These are phyloP conservation scores for Aureobasidium subglaciale DNA, from an alignment of 2,329 filamentous ascomycete species.

Conservation along the genomic window DNA sequence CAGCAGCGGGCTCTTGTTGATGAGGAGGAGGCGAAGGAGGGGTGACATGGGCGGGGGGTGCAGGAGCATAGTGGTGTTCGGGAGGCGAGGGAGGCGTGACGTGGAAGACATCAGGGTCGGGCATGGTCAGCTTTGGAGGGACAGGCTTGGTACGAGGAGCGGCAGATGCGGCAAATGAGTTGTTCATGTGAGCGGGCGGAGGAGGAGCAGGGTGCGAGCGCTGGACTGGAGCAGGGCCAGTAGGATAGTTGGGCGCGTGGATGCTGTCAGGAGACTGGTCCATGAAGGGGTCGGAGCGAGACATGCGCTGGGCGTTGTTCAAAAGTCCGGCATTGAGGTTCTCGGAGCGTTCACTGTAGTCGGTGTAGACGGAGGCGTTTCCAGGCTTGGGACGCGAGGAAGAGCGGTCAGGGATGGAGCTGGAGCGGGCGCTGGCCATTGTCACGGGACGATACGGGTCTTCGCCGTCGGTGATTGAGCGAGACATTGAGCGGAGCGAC, in stretches of 20 bases:
- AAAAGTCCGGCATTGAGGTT: conserved; percentile 47
- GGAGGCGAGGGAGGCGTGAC: conserved; percentile 14
- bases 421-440: conserved; percentile 47
- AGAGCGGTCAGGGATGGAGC: conserved; percentile 24
- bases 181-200: background rate
- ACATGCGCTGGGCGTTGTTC: conserved; percentile 52
- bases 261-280: conserved; percentile 4
- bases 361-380: conserved; percentile 45
- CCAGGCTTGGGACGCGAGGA: conserved; percentile 26
- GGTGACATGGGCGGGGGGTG: conserved; percentile 4
- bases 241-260: background rate
- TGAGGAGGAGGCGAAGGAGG: conserved; percentile 8
- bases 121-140: conserved; percentile 5
- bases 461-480: conserved; percentile 64
- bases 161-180: conserved; percentile 1
- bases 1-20: background rate
- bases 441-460: conserved; percentile 72
- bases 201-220: background rate
- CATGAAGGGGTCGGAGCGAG: conserved; percentile 32
- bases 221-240: background rate
- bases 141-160: conserved; percentile 1
- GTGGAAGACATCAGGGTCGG: conserved; percentile 8
- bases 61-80: background rate
- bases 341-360: conserved; percentile 40
- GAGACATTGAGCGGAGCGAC: conserved; percentile 78